phyloP scores from a whole-genome alignment of 495 filamentous ascomycete species.

The Podospora appendiculata region DNA sequence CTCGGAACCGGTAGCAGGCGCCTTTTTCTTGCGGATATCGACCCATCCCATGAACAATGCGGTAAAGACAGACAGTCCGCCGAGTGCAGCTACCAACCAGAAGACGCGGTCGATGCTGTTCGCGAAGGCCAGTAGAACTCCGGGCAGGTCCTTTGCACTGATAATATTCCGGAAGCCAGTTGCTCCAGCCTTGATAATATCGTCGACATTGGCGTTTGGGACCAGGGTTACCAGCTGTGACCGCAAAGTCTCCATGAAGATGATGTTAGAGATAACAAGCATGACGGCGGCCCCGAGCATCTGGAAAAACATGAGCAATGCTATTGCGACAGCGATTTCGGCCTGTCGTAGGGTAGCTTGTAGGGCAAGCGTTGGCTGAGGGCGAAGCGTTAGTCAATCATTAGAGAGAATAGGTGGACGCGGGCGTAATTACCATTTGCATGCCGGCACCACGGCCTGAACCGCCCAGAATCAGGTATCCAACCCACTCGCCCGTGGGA shows the following conservation, averaged over 20 bases:
- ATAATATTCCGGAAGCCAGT: conserved; percentile 31
- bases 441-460: conserved; percentile 56
- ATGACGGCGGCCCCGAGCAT: conserved; percentile 55
- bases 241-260: conserved; percentile 50
- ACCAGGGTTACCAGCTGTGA: conserved; percentile 27
- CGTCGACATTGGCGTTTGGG: conserved; percentile 9
- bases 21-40: not conserved
- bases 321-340: conserved; percentile 52
- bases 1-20: too few species aligned
- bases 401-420: not conserved
- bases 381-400: not conserved
- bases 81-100: conserved; percentile 6
- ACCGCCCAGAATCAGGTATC: conserved; percentile 60
- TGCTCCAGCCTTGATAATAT: conserved; percentile 34
- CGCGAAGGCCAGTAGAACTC: conserved; percentile 39
- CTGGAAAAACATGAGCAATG: conserved; percentile 55
- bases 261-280: conserved; percentile 46
- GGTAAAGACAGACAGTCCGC: not conserved
- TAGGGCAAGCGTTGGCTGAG: conserved; percentile 44
- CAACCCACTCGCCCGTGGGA: conserved; percentile 42
- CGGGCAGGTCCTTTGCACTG: conserved; percentile 1
- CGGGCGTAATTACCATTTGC: conserved; percentile 29
- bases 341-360: conserved; percentile 36
- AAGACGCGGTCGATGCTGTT: conserved; percentile 13
- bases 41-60: not conserved